Conservation (phyloP, 495 filamentous ascomycete genomes). For the Xylaria curta region DNA sequence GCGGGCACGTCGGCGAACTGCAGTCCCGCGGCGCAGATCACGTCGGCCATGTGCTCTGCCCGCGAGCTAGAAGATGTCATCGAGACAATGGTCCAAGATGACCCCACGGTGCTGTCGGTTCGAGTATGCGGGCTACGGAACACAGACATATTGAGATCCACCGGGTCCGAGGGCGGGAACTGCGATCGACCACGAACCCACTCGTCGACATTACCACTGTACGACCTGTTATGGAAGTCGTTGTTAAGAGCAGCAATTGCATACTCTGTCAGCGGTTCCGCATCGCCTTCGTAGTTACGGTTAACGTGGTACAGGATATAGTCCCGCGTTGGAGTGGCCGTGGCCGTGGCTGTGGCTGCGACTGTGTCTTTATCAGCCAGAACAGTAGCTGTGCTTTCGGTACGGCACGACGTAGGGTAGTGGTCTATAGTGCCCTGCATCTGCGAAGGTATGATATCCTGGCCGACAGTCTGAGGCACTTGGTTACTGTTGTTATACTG, state of each 20-base stretch:
- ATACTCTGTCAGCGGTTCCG: slow-evolving; percentile 23
- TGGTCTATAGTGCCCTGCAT: neutral
- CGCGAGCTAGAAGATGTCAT: neutral
- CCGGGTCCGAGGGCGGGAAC: slow-evolving; percentile 1
- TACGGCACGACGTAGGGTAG: neutral
- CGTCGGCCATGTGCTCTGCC: slow-evolving; percentile 1
- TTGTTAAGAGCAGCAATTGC: slow-evolving; percentile 29
- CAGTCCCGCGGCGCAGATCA: slow-evolving; percentile 27
- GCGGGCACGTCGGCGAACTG: slow-evolving; percentile 26
- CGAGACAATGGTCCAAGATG: slow-evolving; percentile 23
- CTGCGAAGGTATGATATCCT: neutral
- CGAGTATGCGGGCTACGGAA: slow-evolving; percentile 15
- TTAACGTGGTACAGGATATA: slow-evolving; percentile 18
- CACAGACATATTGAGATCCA: slow-evolving; percentile 22
- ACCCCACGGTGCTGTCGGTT: slow-evolving; percentile 19
- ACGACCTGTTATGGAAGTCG: slow-evolving; percentile 2
- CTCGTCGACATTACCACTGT: slow-evolving; percentile 24
- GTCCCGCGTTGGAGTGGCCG: neutral
- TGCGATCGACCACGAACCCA: slow-evolving; percentile 26
- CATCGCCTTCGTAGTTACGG: slow-evolving; percentile 17
- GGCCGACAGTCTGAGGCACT: slow-evolving; percentile 19
- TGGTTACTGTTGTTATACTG: slow-evolving; percentile 34
- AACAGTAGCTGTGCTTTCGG: slow-evolving; percentile 14
- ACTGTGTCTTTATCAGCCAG: neutral
- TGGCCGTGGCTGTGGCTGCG: neutral